Evolutionary conservation across 257 asterid genomes (phyloP).

Genomic region (Solanum chmielewskii): DNA sequence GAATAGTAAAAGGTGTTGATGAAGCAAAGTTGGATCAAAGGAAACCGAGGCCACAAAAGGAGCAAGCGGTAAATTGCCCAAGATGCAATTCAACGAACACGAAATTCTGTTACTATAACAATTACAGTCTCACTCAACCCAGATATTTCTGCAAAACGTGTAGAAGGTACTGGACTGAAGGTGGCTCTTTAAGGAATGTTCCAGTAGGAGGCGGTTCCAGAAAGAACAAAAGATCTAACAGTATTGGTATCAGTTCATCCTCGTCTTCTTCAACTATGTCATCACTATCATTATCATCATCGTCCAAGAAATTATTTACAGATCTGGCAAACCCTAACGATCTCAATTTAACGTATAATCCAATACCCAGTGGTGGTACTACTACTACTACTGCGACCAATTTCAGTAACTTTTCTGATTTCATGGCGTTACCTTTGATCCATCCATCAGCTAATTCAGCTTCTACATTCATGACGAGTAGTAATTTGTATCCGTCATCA

Average conservation of each 20-base stretch:
- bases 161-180: conserved; percentile 84
- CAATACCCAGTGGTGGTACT: neutral
- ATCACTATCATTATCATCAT: conserved; percentile 20
- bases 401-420: conserved; percentile 4
- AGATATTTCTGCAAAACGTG: conserved; percentile 85
- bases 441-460: conserved; percentile 12
- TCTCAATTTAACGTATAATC: conserved; percentile 16
- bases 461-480: conserved; percentile 28
- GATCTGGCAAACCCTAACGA: conserved; percentile 34
- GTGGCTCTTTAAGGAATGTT: conserved; percentile 67
- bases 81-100: conserved; percentile 80
- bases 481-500: conserved; percentile 13
- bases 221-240: conserved; percentile 40
- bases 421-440: conserved; percentile 14
- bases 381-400: neutral
- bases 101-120: conserved; percentile 82
- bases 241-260: neutral
- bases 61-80: conserved; percentile 65
- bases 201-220: conserved; percentile 93
- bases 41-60: conserved; percentile 63
- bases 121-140: conserved; percentile 76
- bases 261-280: conserved; percentile 8
- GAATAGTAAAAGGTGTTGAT: conserved; percentile 7
- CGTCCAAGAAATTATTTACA: conserved; percentile 7
- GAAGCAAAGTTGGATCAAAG: conserved; percentile 28